Evolutionary conservation across 495 filamentous ascomycete genomes (phyloP), one percentile per base, ranked within the genome.

Genomic region (Oleoguttula mirabilis): DNA sequence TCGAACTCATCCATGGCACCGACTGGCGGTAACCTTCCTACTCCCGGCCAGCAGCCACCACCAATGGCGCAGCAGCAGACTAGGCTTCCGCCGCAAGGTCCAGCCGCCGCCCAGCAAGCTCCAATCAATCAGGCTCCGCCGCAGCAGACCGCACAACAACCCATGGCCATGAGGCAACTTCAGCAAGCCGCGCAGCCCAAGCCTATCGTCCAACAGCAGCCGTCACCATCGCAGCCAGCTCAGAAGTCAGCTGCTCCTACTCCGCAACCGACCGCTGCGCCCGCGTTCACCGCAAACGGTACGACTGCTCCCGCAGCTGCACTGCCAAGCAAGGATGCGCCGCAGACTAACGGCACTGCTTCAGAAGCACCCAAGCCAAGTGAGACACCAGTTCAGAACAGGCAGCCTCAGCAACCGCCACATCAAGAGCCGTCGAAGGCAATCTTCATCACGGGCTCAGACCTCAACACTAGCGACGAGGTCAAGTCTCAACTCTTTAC

Each of bases 371-470:
- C 46, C 4, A 57, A 55, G 41, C 45, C 55, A 20, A 25, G 50
- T 3, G 36, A 48, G n/a, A 43, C 47, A 17, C 48, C 57, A 36
- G 28, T 19, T 31, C 46, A 45, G 22, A 52, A 52, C 21, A 33
- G 25, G 17, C 50, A 49, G 36, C 23, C 20, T 22, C 28, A 43
- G 25, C 34, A 38, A 43, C 7, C 19, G 10, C 39, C 50, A 8
- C 25, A 41, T n/a, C 25, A 64, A 32, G 44, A 64, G 42, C 71
- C 70, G 43, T 73, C 78, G 54, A 80, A 82, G 45, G 87, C 79
- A 16, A 71, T 99, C 2, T 95, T 94, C 58, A 71, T 96, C 47
- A 41, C 78, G 59, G 82, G 83, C 41, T 73, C 85, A 20, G 79
- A 70, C 38, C 80, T 52, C n/a, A 34, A 23, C 4, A 28, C 43